Percentiles rank a stretch among this genome's conserved stretches.
Conservation (phyloP, 805 yeast genomes). For the Hanseniaspora jakobsenii region DNA sequence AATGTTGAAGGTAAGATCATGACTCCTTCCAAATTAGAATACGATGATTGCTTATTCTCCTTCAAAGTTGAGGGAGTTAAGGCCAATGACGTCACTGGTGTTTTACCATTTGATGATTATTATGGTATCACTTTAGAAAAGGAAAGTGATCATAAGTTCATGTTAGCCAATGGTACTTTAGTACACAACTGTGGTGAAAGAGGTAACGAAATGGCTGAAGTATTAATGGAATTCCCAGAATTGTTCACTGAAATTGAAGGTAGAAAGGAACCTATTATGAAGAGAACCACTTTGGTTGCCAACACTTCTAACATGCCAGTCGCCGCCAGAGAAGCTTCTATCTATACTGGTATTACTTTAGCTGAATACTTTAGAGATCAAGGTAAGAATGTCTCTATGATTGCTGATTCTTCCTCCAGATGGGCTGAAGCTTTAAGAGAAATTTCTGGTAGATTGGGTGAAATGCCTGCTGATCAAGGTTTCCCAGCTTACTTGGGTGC, state of each 20-base stretch:
- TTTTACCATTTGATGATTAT: slow-evolving; percentile 25
- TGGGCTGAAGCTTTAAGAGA: slow-evolving; percentile 99
- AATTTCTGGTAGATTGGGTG: slow-evolving; percentile 99
- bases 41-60: slow-evolving; percentile 15
- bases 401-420: slow-evolving; percentile 98
- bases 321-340: slow-evolving; percentile 99
- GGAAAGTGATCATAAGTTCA: slow-evolving; percentile 33
- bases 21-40: slow-evolving; percentile 10
- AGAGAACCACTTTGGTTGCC: slow-evolving; percentile 97
- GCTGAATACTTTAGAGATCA: slow-evolving; percentile 99
- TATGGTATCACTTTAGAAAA: slow-evolving; percentile 35
- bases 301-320: slow-evolving; percentile 99
- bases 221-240: slow-evolving; percentile 98
- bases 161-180: slow-evolving; percentile 31
- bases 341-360: slow-evolving; percentile 95
- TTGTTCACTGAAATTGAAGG: slow-evolving; percentile 82
- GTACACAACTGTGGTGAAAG: slow-evolving; percentile 66
- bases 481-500: slow-evolving; percentile 99
- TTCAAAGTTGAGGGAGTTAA: slow-evolving; percentile 8
- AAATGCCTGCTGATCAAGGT: slow-evolving; percentile 99
- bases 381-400: slow-evolving; percentile 97
- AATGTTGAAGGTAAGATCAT: slow-evolving; percentile 20
- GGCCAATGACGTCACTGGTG: slow-evolving; percentile 7
- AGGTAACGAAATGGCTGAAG: slow-evolving; percentile 99
- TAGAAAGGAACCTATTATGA: slow-evolving; percentile 96